Evolutionary conservation across 2,329 filamentous ascomycete genomes (phyloP), one percentile per base, ranked within the genome.

Genomic region (Zasmidium angulare): DNA sequence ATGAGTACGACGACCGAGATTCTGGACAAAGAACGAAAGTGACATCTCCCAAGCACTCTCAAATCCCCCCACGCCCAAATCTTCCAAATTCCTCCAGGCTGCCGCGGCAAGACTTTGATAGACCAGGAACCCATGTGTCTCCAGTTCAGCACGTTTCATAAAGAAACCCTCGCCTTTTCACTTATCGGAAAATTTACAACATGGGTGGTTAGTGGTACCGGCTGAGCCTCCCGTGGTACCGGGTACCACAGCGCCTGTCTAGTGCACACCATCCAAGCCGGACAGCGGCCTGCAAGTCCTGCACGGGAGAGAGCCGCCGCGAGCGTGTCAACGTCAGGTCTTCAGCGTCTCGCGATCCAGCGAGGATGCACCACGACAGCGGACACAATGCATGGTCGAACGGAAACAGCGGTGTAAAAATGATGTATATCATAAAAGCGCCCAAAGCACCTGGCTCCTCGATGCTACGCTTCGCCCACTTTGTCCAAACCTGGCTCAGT

Each of bases 361-460:
- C 11, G 7, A 17, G 26, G 36, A 43, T 17, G n/a, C n/a, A 19
- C 36, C n/a, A 46, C 40, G 21, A 50, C 40, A 47, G 56, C 22
- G 58, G 55, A 29, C 12, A 62, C 59, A 55, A 56, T 56, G 60
- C 60, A 62, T 57, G 36, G 56, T 26, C 36, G 36, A 26, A 46
- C 10, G 29, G 24, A 59, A 64, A 55, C 31, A 59, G 62, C 57
- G 61, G 57, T 64, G 55, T 55, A 67, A 67, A 67, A 62, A 58
- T 65, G 65, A 68, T 58, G 59, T 51, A 60, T 68, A 57, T 40
- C 61, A 66, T 68, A 65, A 62, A 65, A 61, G 36, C 36, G n/a
- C n/a, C 36, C 4, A 19, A 43, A 19, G 36, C 26, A 29, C 26
- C 22, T 46, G 11, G 21, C 53, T 40, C 46, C 31, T 46, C 40